A percentile compares a stretch with the other conserved stretches of the same genome.
phyloP scores from a whole-genome alignment of 2,329 filamentous ascomycete species.

The Sordariomycetes sp. region DNA sequence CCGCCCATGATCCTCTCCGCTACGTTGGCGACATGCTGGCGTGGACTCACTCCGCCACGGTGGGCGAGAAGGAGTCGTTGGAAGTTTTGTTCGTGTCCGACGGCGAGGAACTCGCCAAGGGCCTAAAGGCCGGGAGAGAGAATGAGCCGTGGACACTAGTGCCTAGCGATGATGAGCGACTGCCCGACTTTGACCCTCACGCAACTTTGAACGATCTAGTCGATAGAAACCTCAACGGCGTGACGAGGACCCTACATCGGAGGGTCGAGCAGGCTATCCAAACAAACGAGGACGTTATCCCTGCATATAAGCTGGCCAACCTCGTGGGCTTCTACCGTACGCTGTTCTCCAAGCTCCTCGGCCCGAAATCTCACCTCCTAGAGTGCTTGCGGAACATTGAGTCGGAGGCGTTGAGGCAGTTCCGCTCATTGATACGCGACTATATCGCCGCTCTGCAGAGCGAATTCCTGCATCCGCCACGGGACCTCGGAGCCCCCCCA shows the following conservation, averaged over 20 bases:
- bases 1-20: conserved; percentile 78
- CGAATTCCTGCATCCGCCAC: conserved; percentile 55
- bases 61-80: conserved; percentile 85
- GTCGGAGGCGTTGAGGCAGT: conserved; percentile 67
- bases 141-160: conserved; percentile 72
- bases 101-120: conserved; percentile 74
- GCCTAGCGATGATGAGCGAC: conserved; percentile 40
- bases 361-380: conserved; percentile 53
- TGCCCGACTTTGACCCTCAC: conserved; percentile 58
- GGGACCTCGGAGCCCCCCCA: conserved; percentile 63
- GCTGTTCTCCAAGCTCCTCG: conserved; percentile 73
- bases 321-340: conserved; percentile 77
- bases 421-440: conserved; percentile 69
- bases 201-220: conserved; percentile 78
- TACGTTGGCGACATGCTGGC: conserved; percentile 97
- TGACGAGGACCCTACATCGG: conserved; percentile 74
- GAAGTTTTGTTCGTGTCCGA: conserved; percentile 87
- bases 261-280: conserved; percentile 85
- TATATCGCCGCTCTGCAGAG: conserved; percentile 62
- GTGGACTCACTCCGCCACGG: conserved; percentile 88
- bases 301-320: conserved; percentile 83
- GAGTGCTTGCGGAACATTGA: conserved; percentile 57
- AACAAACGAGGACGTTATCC: conserved; percentile 77
- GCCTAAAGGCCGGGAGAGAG: conserved; percentile 65
- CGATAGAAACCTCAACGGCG: conserved; percentile 70